These are phyloP conservation scores for Aspergillus sp. DNA, from an alignment of 2,329 filamentous ascomycete genomes.

Conservation along the genomic window DNA sequence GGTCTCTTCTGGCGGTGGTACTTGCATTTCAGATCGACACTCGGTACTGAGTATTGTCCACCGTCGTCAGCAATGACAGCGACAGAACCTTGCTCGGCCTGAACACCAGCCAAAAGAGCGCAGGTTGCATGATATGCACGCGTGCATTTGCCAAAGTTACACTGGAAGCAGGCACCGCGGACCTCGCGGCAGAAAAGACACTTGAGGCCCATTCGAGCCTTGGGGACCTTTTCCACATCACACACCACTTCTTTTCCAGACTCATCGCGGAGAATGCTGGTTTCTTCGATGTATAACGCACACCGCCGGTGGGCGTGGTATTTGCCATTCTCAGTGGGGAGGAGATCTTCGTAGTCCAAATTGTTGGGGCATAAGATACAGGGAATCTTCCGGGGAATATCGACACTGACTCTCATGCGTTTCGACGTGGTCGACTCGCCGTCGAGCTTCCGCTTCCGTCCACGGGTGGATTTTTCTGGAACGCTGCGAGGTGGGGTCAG, in stretches of 20 bases:
- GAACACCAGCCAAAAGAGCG: constrained; percentile 83
- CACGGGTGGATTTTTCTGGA: constrained; percentile 60
- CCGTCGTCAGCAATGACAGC: constrained; percentile 87
- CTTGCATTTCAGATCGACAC: constrained; percentile 88
- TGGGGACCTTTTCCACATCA: constrained; percentile 76
- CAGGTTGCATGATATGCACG: constrained; percentile 94
- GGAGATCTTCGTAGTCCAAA: constrained; percentile 71
- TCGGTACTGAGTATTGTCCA: constrained; percentile 85
- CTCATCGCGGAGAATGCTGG: constrained; percentile 70
- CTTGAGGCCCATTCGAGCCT: constrained; percentile 83
- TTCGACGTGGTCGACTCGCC: constrained; percentile 61
- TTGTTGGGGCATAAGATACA: constrained; percentile 93
- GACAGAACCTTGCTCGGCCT: constrained; percentile 81
- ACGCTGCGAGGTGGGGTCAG: constrained; percentile 75
- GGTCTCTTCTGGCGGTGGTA: constrained; percentile 88
- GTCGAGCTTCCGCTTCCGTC: constrained; percentile 66
- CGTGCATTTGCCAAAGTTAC: constrained; percentile 89
- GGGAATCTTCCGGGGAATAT: constrained; percentile 66
- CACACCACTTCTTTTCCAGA: constrained; percentile 67
- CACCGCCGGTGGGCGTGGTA: constrained; percentile 79
- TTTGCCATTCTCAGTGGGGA: constrained; percentile 81
- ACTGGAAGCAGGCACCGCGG: constrained; percentile 94
- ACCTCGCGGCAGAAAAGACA: constrained; percentile 94
- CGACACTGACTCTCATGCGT: constrained; percentile 71
- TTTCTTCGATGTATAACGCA: constrained; percentile 87